Evolutionary conservation across 495 filamentous ascomycete genomes (phyloP).

Genomic region (Annulohypoxylon nitens): DNA sequence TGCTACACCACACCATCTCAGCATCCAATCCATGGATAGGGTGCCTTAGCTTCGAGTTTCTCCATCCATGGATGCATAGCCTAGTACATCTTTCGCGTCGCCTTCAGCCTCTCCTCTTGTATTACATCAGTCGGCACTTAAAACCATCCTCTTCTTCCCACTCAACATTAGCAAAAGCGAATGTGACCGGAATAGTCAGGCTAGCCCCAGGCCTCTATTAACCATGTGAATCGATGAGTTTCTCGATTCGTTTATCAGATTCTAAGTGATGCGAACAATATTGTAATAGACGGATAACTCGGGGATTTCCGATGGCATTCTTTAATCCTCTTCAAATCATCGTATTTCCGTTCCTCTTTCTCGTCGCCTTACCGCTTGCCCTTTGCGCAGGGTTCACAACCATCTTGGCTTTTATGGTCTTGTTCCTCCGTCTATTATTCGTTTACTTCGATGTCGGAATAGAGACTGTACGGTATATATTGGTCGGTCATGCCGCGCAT

Average conservation of each 20-base stretch:
- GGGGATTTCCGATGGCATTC: constrained; percentile 55
- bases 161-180: constrained; percentile 10
- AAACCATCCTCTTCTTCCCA: constrained; percentile 6
- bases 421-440: constrained; percentile 73
- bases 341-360: constrained; percentile 71
- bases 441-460: constrained; percentile 78
- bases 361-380: constrained; percentile 76
- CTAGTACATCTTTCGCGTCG: constrained; percentile 18
- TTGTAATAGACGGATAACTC: constrained; percentile 1
- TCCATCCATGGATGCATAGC: constrained; percentile 9
- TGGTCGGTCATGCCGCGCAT: constrained; percentile 46
- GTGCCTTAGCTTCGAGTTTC: constrained; percentile 42
- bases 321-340: constrained; percentile 65
- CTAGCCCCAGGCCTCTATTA: neutral
- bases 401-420: constrained; percentile 71
- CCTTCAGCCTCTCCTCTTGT: constrained; percentile 26
- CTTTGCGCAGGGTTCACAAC: constrained; percentile 78
- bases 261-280: constrained; percentile 18
- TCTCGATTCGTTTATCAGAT: constrained; percentile 14
- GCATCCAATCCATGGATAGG: constrained; percentile 25
- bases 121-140: constrained; percentile 22
- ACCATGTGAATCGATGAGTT: constrained; percentile 35
- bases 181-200: constrained; percentile 13
- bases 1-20: constrained; percentile 35
- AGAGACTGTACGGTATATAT: constrained; percentile 52